Conservation (phyloP, 148 eudicot species). For the Suaeda aralocaspica region DNA sequence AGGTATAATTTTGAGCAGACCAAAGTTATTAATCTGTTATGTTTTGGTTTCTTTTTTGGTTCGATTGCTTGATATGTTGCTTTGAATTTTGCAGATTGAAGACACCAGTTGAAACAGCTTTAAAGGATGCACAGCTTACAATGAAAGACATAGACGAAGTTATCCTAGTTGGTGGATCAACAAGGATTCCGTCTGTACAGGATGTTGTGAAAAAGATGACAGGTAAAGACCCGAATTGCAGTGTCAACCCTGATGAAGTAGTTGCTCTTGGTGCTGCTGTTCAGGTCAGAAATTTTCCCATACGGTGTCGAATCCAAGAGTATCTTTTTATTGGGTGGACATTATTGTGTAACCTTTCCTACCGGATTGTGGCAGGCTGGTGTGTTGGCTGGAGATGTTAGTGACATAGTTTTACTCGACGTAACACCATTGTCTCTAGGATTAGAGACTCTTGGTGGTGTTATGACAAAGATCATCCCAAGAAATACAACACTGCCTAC, state of each 20-base stretch:
- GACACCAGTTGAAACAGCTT: slow-evolving; percentile 51
- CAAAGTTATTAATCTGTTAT: not conserved
- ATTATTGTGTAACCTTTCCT: not conserved
- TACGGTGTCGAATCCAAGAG: not conserved
- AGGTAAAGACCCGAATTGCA: slow-evolving; percentile 59
- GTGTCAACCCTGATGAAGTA: slow-evolving; percentile 73
- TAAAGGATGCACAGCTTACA: slow-evolving; percentile 58
- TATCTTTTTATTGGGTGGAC: not conserved
- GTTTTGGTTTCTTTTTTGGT: not conserved
- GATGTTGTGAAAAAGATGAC: slow-evolving; percentile 56
- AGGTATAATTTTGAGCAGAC: slow-evolving; percentile 37
- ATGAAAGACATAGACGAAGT: slow-evolving; percentile 64
- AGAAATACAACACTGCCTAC: slow-evolving; percentile 65
- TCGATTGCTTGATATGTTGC: not conserved
- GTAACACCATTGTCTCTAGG: slow-evolving; percentile 62
- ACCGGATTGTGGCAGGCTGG: slow-evolving; percentile 41
- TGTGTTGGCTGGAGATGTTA: slow-evolving; percentile 64
- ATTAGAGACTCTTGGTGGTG: slow-evolving; percentile 64
- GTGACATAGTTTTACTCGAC: slow-evolving; percentile 58
- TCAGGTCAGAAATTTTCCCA: slow-evolving; percentile 36
- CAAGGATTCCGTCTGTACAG: slow-evolving; percentile 69
- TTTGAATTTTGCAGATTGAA: slow-evolving; percentile 38
- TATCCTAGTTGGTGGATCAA: slow-evolving; percentile 74
- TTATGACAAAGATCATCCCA: slow-evolving; percentile 66
- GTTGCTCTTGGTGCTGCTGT: slow-evolving; percentile 84